These are phyloP conservation scores for Cyberlindnera bimundalis DNA, from an alignment of 805 yeast genomes.

Conservation along the genomic window DNA sequence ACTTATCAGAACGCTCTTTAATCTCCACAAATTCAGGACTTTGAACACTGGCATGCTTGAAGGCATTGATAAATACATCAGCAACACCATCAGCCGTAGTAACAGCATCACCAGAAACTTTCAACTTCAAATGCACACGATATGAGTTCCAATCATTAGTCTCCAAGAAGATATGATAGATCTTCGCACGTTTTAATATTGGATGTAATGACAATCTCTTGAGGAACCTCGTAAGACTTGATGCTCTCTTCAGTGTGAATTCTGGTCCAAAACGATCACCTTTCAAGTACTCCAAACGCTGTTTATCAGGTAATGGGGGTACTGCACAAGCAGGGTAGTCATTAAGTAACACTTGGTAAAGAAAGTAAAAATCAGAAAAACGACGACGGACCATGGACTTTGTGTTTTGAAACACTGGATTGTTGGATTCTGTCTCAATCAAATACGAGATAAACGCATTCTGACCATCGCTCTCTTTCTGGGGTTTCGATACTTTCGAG, in stretches of 20 bases:
- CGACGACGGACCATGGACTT: constrained; percentile 65
- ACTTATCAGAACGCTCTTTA: constrained; percentile 73
- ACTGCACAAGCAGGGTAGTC: constrained; percentile 84
- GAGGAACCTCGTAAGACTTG: constrained; percentile 74
- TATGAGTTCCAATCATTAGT: constrained; percentile 72
- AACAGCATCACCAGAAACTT: constrained; percentile 15
- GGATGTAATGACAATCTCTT: constrained; percentile 75
- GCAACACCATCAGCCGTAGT: constrained; percentile 64
- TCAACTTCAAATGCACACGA: constrained; percentile 49
- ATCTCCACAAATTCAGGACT: constrained; percentile 80
- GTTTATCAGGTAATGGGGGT: constrained; percentile 94
- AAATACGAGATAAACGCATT: constrained; percentile 75
- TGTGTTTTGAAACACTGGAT: constrained; percentile 48
- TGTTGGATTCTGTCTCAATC: constrained; percentile 58
- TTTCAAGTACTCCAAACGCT: constrained; percentile 84
- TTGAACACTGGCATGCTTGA: constrained; percentile 66
- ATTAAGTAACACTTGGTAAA: constrained; percentile 67
- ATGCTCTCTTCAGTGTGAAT: constrained; percentile 79
- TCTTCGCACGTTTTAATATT: constrained; percentile 60
- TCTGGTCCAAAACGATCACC: constrained; percentile 89
- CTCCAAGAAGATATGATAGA: constrained; percentile 68
- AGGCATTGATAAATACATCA: constrained; percentile 91
- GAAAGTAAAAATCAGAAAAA: constrained; percentile 80
- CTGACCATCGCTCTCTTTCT: constrained; percentile 68
- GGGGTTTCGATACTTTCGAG: constrained; percentile 53